Percentiles rank a stretch among this genome's conserved stretches.
These are phyloP conservation scores for Citrus maxima DNA, from an alignment of 345 rosid genomes.

Conservation along the genomic window DNA sequence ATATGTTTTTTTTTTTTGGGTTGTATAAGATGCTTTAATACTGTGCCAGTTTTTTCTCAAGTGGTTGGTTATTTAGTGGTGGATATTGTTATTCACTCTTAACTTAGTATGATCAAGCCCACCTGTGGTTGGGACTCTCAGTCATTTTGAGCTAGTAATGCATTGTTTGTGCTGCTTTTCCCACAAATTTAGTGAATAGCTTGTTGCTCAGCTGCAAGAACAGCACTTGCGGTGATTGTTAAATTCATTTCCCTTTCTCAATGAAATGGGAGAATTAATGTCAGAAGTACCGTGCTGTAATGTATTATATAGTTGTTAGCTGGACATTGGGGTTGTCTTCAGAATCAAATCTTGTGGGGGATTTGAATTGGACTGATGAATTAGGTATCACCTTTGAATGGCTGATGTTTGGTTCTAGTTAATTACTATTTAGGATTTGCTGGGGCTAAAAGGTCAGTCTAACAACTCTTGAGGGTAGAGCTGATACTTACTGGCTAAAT, in stretches of 20 bases:
- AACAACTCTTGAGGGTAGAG: neutral
- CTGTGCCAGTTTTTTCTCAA: neutral
- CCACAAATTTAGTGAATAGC: neutral
- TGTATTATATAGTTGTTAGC: neutral
- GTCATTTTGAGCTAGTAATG: neutral
- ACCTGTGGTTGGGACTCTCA: neutral
- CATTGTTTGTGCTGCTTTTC: neutral
- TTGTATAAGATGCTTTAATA: conserved; percentile 6
- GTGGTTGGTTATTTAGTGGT: neutral
- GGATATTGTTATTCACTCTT: neutral
- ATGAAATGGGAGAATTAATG: neutral
- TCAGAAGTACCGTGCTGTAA: neutral
- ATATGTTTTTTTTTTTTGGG: neutral
- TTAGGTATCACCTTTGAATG: neutral
- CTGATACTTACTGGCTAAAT: no score
- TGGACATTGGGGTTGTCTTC: neutral
- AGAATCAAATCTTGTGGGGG: neutral
- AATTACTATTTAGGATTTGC: neutral
- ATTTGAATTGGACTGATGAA: neutral
- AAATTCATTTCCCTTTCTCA: neutral
- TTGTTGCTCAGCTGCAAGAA: neutral
- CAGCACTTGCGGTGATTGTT: neutral
- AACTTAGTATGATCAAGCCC: neutral
- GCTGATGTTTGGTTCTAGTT: neutral
- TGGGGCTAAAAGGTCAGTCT: neutral